Base-by-base conservation (phyloP, 495 filamentous ascomycete species). In the Chaetomium fimeti region DNA sequence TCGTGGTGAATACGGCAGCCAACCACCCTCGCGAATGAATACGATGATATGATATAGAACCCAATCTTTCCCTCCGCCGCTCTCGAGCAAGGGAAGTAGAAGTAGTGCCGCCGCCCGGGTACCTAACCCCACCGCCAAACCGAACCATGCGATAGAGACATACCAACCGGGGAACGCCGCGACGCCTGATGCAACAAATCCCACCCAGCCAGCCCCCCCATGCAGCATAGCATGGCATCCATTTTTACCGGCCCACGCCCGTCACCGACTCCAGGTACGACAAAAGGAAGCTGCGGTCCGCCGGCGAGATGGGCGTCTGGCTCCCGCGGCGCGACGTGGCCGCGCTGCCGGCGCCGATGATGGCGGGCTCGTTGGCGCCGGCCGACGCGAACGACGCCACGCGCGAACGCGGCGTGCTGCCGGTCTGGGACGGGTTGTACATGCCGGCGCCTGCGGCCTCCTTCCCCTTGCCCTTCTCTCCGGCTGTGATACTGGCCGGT, bases 271-370 rank as follows among this genome's bases (percentile, higher is more conserved):
- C 71, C n/a, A 96, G 74, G 75, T 91, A 95, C 11, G 86, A 88
- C 56, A 94, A 76, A 68, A 95, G 77, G 67, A 95, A 95, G n/a
- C 83, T 84, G 69, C 88, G 87, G 68, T 95, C 86, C 11, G 82
- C 85, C 2, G 86, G 83, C 3, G 86, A 88, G n/a, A 87, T 83
- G 25, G 87, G 78, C 42, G 79, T 77, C 51, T 79, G 77, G 42
- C 76, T 80, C 18, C 79, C 80, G 42, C 77, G 76, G 28, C 82
- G 74, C 32, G 81, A 78, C 0, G 60, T 61, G 22, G 71, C 60
- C 24, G 69, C 68, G 16, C 72, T 66, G 51, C 61, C 40, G 40
- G 32, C 75, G 18, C 72, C 64, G 52, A 57, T 75, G 22, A n/a
- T 25, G 11, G 52, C 43, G 7, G 51, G 58, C 18, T 56, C 43